These are phyloP conservation scores for Fusarium guadeloupense DNA, from an alignment of 2,329 filamentous ascomycete species.

Conservation along the genomic window DNA sequence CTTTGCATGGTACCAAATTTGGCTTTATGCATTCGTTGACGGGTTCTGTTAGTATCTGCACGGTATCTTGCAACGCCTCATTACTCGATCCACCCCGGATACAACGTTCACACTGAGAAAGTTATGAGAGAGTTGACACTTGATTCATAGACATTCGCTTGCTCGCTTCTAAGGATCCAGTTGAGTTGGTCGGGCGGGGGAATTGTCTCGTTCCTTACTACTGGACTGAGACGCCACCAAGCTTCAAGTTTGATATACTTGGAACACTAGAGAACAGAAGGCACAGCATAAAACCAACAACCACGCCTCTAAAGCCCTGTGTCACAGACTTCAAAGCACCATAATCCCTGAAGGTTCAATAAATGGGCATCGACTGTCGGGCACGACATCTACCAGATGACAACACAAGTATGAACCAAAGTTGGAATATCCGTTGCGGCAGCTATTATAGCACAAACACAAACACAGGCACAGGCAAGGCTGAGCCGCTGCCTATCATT, in stretches of 20 bases:
- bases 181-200: too few relatives aligned
- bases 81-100: constrained; percentile 31
- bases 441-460: neutral
- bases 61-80: constrained; percentile 29
- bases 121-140: neutral
- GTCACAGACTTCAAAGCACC: constrained; percentile 26
- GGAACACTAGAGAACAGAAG: neutral
- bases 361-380: neutral
- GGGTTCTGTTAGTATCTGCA: constrained; percentile 9
- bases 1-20: constrained; percentile 32
- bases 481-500: constrained; percentile 21
- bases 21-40: constrained; percentile 38
- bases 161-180: too few relatives aligned
- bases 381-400: neutral
- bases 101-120: too few relatives aligned
- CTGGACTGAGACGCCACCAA: neutral
- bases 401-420: neutral
- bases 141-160: neutral
- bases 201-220: neutral
- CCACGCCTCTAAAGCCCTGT: constrained; percentile 22
- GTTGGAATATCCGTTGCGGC: neutral
- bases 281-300: neutral
- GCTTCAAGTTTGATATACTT: neutral
- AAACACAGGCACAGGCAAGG: constrained; percentile 12
- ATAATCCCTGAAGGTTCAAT: constrained; percentile 34